Base-by-base conservation (phyloP, 2,329 filamentous ascomycete genomes). In the Paracorniculantispora psalliotae region DNA sequence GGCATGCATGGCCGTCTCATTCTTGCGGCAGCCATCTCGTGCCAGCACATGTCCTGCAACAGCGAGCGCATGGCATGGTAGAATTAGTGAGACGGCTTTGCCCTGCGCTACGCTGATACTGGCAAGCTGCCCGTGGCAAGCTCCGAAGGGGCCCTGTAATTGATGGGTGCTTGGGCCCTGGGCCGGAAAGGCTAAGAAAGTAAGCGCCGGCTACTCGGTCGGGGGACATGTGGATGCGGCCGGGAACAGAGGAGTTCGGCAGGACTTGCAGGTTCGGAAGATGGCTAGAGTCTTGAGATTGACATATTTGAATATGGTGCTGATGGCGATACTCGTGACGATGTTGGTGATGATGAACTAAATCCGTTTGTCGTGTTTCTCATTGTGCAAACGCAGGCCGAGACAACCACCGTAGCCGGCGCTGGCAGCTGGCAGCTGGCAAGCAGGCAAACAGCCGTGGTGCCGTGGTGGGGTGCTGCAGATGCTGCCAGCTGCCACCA, bases 131-230 rank as follows among this genome's bases (percentile, higher is more conserved):
- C 54, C 46, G 46, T 39, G 25, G 54, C n/a, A 28, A 37, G 23
- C 13, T 30, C 54, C 46, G 30, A 55, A 30, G 46, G 19, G 25
- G 43, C 25, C 17, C 54, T 50, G 54, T 28, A 49, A 43, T 49
- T 50, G 9, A 23, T 21, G 54, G 52, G 46, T 57, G 54, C 44
- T 33, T 39, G 43, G 43, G 43, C 30, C 37, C 25, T 46, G 41
- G 30, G 43, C 12, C 28, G 13, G 33, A n/a, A 28, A 30, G 46
- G 54, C 54, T 57, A 49, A 4, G 35, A 15, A 33, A 49, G 54
- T 57, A 57, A 57, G 54, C 46, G 54, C 43, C 54, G 54, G 54
- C 44, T 57, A 57, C 44, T 57, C 44, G 54, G 54, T 57, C 54
- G 54, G 46, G 37, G 46, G 54, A 33, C 54, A 57, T 57, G 54